Evolutionary conservation across 192 early-diverging fungal species (phyloP), one percentile per base, ranked within the genome.

Genomic region (Cladochytrium replicatum): DNA sequence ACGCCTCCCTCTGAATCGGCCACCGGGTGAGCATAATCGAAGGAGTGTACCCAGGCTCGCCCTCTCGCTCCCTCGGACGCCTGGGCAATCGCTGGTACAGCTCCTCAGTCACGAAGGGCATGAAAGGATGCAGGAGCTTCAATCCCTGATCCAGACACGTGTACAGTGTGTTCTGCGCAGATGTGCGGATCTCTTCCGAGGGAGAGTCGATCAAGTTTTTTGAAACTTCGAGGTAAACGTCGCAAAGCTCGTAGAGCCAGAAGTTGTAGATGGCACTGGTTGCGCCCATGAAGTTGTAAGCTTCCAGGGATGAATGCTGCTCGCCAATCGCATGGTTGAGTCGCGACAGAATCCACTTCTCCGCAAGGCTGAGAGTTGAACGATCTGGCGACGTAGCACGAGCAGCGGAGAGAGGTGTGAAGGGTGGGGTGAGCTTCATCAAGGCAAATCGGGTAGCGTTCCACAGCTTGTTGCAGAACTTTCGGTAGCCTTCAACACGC

Each of bases 391-490:
- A 23, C 3, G 4, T 49, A 67, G 60, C 23, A 54, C 51, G 4
- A 72, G 53, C n/a, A 29, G 68, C 59, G 19, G 75, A 47, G 19
- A 54, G 58, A 1, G 92, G 91, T 57, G 74, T 75, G 65, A 89
- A 99, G 43, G 83, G 81, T 15, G 75, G 78, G n/a, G 87, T 91
- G 13, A 99, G 75, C 76, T 97, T 95, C 74, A 89, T 83, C 41
- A 91, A 57, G n/a, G 88, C 91, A 69, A 99, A 93, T 47, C 85
- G 84, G 24, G 88, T 91, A 1, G 93, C 96, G 60, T 97, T 96
- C 96, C 96, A 99, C 26, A 99, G 66, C 80, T 99, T 99, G 81
- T 97, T 99, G 70, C 93, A 99, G 83, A 95, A 99, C 74, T 95
- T 96, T 67, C 93, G 85, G 77, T 99, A 95, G 38, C 96, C 91